phyloP scores from a whole-genome alignment of 441 rosid genomes.

The Arabidopsis lyrata region DNA sequence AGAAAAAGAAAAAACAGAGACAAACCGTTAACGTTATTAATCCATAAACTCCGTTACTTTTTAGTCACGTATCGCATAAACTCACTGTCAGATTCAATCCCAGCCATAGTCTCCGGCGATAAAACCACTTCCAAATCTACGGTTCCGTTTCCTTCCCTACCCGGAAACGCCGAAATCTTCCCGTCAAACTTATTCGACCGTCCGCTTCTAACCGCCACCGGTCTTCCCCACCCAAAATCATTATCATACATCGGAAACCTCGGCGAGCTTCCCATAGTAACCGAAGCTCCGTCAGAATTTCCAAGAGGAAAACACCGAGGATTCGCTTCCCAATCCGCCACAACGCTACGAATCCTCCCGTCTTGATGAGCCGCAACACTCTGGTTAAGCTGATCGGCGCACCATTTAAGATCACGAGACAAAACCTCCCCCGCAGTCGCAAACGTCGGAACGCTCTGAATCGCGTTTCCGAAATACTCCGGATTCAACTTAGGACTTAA shows the following conservation, averaged over 20 bases:
- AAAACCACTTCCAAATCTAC: constrained; percentile 68
- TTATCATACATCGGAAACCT: constrained; percentile 76
- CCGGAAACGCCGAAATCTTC: constrained; percentile 77
- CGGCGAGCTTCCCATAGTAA: constrained; percentile 79
- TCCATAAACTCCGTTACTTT: constrained; percentile 24
- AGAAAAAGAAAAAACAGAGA: background rate
- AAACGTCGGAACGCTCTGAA: constrained; percentile 65
- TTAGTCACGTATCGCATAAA: constrained; percentile 58
- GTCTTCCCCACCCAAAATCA: constrained; percentile 77
- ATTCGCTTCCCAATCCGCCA: constrained; percentile 60
- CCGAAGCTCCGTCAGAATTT: constrained; percentile 60
- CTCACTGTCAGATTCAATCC: constrained; percentile 57
- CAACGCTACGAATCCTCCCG: constrained; percentile 45
- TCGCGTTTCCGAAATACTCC: constrained; percentile 73
- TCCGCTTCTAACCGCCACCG: constrained; percentile 72
- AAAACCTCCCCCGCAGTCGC: constrained; percentile 61
- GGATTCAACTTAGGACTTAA: constrained; percentile 60
- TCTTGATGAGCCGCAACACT: constrained; percentile 56
- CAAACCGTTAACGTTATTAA: constrained; percentile 39
- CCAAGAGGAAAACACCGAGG: constrained; percentile 67
- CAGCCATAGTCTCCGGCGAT: constrained; percentile 69
- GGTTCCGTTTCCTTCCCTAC: constrained; percentile 64
- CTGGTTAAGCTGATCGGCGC: constrained; percentile 59
- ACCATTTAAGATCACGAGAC: constrained; percentile 57
- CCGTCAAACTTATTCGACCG: constrained; percentile 72